These are phyloP conservation scores for Adansonia digitata DNA, from an alignment of 345 rosid genomes.

Conservation along the genomic window DNA sequence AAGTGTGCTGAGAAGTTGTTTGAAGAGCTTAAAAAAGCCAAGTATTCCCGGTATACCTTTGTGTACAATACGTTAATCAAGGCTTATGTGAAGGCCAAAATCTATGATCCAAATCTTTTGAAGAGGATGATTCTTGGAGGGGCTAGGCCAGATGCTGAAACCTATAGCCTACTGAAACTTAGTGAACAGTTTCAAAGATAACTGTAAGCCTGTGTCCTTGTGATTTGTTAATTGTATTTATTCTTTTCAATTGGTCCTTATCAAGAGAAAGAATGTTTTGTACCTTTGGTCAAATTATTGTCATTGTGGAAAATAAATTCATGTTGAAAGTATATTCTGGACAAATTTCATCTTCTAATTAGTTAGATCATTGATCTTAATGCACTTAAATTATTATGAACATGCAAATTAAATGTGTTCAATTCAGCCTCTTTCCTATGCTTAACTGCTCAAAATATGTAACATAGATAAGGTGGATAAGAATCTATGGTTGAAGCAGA, in stretches of 20 bases:
- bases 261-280: neutral
- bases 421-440: neutral
- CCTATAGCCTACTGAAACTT: conserved; percentile 78
- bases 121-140: conserved; percentile 93
- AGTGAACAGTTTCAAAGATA: conserved; percentile 45
- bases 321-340: neutral
- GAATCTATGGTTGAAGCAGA: neutral
- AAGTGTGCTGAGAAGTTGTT: conserved; percentile 69
- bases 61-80: conserved; percentile 74
- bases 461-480: neutral
- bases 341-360: neutral
- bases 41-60: conserved; percentile 63
- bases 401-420: neutral
- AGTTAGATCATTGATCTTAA: neutral
- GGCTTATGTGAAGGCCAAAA: conserved; percentile 75
- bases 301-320: neutral
- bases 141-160: conserved; percentile 88
- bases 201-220: conserved; percentile 1
- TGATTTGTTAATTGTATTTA: conserved; percentile 5
- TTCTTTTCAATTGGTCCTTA: conserved; percentile 9
- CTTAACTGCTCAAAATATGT: neutral
- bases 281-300: neutral
- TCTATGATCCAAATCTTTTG: conserved; percentile 62
- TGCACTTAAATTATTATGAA: neutral
- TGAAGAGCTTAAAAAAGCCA: conserved; percentile 58